phyloP scores from a whole-genome alignment of 2,329 filamentous ascomycete genomes.

The Colletotrichum endophyticum region DNA sequence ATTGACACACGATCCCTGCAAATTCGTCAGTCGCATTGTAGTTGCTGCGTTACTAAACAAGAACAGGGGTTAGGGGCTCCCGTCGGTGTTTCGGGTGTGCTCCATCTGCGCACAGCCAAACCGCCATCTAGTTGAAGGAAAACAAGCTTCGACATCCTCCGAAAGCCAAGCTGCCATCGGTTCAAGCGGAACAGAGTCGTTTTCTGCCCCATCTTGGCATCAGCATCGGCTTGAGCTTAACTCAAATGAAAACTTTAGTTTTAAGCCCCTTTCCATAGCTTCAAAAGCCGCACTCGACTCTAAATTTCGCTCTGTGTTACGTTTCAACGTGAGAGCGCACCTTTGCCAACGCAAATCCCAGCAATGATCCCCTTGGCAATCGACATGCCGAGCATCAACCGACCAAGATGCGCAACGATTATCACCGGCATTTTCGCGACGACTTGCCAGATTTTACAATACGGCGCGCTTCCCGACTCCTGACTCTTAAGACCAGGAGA shows the following conservation, averaged over 20 bases:
- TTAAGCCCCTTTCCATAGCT: neutral
- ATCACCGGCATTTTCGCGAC: neutral
- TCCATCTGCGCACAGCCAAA: neutral
- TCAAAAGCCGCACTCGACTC: neutral
- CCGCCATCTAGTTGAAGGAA: neutral
- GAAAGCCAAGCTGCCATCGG: neutral
- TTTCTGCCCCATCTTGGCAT: neutral
- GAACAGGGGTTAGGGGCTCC: neutral
- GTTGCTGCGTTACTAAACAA: neutral
- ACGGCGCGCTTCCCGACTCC: neutral
- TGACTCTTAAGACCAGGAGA: neutral
- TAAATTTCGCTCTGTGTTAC: neutral
- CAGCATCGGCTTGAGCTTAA: conserved; percentile 4
- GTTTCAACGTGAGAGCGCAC: neutral
- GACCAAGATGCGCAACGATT: neutral
- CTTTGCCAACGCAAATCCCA: neutral
- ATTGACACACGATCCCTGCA: neutral
- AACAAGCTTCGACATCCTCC: conserved; percentile 4
- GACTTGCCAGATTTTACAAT: neutral
- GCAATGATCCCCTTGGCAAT: neutral
- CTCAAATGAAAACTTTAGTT: neutral
- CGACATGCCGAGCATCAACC: neutral
- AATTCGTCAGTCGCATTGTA: neutral
- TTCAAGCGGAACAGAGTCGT: neutral
- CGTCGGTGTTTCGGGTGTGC: conserved; percentile 2